Evolutionary conservation across 2,329 filamentous ascomycete species (phyloP).

Genomic region (Alternaria sp.): DNA sequence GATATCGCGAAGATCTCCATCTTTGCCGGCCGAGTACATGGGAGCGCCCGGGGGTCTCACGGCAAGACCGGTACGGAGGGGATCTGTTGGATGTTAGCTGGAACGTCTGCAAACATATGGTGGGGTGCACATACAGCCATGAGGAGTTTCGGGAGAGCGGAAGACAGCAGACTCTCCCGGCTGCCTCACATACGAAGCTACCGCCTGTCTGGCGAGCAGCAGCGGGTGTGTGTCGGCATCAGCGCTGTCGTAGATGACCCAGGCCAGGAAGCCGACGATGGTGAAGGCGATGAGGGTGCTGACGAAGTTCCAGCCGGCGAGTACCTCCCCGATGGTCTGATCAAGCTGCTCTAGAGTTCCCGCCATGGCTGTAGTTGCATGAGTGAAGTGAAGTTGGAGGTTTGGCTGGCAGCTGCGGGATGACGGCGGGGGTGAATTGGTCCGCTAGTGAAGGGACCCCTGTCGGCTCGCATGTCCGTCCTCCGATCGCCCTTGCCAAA

Average conservation of each 20-base stretch:
- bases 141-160: conserved; percentile 81
- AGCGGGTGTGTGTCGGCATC: conserved; percentile 94
- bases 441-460: conserved; percentile 6
- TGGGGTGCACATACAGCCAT: conserved; percentile 63
- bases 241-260: conserved; percentile 71
- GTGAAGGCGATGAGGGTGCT: conserved; percentile 74
- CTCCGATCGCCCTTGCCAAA: conserved; percentile 11
- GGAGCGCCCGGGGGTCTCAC: conserved; percentile 81
- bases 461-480: conserved; percentile 1
- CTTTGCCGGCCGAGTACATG: conserved; percentile 81
- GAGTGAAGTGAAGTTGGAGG: neutral
- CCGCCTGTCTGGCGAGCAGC: conserved; percentile 83
- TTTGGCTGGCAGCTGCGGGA: conserved; percentile 10
- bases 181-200: conserved; percentile 78
- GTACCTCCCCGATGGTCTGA: conserved; percentile 68
- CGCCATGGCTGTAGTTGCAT: conserved; percentile 42
- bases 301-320: conserved; percentile 82
- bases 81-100: conserved; percentile 37
- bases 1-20: conserved; percentile 89
- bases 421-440: conserved; percentile 14
- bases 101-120: neutral
- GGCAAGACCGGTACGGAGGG: conserved; percentile 57
- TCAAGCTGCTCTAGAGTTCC: conserved; percentile 71
- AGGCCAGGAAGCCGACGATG: conserved; percentile 71
- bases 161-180: conserved; percentile 86